A percentile compares a stretch with the other conserved stretches of the same genome.
phyloP scores from a whole-genome alignment of 2,329 filamentous ascomycete species.

The Diplodia scrobiculata region DNA sequence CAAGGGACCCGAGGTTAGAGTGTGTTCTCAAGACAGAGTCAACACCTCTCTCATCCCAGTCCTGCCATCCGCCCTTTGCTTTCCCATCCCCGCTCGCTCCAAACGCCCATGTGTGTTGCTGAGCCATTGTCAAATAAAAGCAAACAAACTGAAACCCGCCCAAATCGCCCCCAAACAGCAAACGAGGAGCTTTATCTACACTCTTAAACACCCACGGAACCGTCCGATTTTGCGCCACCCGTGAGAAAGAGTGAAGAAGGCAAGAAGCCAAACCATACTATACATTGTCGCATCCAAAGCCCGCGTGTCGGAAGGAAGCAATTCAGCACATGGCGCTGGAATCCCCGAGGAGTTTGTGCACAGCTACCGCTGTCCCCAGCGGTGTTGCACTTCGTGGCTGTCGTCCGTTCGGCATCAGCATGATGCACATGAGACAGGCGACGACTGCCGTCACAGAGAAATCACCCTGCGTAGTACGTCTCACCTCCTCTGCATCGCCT shows the following conservation, averaged over 20 bases:
- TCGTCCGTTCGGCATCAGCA: background rate
- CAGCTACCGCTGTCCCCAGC: background rate
- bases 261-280: slow-evolving; percentile 19
- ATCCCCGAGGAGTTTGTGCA: background rate
- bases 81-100: slow-evolving; percentile 9
- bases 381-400: background rate
- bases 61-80: background rate
- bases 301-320: slow-evolving; percentile 7
- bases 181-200: slow-evolving; percentile 26
- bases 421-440: background rate
- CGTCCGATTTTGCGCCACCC: slow-evolving; percentile 26
- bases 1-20: background rate
- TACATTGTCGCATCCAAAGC: slow-evolving; percentile 21
- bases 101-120: slow-evolving; percentile 28
- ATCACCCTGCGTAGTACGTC: background rate
- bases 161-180: background rate
- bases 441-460: background rate
- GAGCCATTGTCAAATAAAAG: background rate
- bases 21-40: background rate
- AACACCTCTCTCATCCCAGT: background rate
- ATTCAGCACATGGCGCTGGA: background rate
- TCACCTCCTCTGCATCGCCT: slow-evolving; percentile 38
- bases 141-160: background rate
- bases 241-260: slow-evolving; percentile 23
- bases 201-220: slow-evolving; percentile 16